Percentiles rank a stretch among this genome's conserved stretches.
Evolutionary conservation across 2,329 filamentous ascomycete species (phyloP).

Genomic region (Fusarium sp.): DNA sequence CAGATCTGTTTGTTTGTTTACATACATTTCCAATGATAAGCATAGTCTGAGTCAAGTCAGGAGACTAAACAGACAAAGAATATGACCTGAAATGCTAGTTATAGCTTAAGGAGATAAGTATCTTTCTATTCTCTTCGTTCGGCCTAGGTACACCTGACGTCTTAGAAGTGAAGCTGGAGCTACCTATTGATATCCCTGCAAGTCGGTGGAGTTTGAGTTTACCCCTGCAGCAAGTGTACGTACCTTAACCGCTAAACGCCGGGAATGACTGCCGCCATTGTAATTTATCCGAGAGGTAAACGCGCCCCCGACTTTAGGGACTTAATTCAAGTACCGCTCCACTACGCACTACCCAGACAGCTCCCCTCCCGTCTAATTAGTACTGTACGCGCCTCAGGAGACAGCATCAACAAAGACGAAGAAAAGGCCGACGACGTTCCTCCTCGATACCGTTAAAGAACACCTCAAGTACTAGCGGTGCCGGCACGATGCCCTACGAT

Average conservation of each 20-base stretch:
- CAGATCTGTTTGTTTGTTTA: not conserved
- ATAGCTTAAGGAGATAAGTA: not conserved
- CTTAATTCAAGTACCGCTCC: constrained; percentile 9
- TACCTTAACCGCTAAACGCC: constrained; percentile 26
- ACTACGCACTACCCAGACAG: constrained; percentile 12
- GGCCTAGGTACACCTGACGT: not conserved
- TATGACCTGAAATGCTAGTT: not conserved
- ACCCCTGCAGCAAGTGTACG: constrained; percentile 24
- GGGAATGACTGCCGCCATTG: constrained; percentile 37
- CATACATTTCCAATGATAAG: not conserved
- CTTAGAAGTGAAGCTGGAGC: constrained; percentile 8
- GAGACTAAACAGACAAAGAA: not conserved
- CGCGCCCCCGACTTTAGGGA: constrained; percentile 34
- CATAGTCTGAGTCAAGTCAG: not conserved
- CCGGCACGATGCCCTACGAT: constrained; percentile 48
- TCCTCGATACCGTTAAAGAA: not conserved
- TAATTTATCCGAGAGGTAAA: constrained; percentile 44
- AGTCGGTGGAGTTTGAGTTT: constrained; percentile 6
- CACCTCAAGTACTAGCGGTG: constrained; percentile 8
- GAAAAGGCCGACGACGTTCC: not conserved
- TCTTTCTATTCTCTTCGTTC: not conserved
- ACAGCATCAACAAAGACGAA: constrained; percentile 11
- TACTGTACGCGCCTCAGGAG: constrained; percentile 39
- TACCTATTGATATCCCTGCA: not conserved
- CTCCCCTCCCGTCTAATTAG: constrained; percentile 29